Percentiles rank a stretch among this genome's conserved stretches.
Conservation (phyloP, 2,329 filamentous ascomycete genomes). For the Ophiocordyceps australis region DNA sequence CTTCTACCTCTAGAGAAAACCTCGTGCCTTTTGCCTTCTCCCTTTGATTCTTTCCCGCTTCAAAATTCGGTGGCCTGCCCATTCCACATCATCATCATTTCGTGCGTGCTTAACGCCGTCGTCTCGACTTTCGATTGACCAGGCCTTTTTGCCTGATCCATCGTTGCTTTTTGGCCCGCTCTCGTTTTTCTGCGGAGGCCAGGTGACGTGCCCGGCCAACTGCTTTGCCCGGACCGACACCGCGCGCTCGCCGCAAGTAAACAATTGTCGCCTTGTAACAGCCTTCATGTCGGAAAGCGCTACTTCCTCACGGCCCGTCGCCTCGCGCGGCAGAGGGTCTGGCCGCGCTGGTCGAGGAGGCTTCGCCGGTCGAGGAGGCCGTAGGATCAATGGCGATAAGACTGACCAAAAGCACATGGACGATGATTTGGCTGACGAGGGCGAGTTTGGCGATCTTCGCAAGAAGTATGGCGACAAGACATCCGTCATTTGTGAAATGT, state of each 20-base stretch:
- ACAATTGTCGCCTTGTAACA: too few relatives aligned
- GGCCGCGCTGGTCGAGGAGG: constrained; percentile 71
- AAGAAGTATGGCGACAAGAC: constrained; percentile 72
- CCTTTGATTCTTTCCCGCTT: constrained; percentile 8
- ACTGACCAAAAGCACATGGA: constrained; percentile 30
- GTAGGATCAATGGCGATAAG: constrained; percentile 60
- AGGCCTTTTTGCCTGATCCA: constrained; percentile 6
- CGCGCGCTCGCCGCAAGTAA: too few relatives aligned
- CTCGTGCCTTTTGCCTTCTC: constrained; percentile 12
- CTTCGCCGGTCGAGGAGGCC: constrained; percentile 54
- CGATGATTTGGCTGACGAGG: constrained; percentile 58
- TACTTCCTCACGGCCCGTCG: constrained; percentile 62
- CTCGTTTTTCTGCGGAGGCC: constrained; percentile 18
- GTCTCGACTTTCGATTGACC: constrained; percentile 11
- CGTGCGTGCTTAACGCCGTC: constrained; percentile 11
- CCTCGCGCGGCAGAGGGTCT: constrained; percentile 79
- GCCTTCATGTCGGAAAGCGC: constrained; percentile 87
- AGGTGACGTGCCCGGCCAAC: constrained; percentile 18
- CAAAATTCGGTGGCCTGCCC: constrained; percentile 2
- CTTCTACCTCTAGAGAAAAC: constrained; percentile 18
- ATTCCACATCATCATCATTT: constrained; percentile 4
- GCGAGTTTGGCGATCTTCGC: constrained; percentile 82
- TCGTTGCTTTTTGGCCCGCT: constrained; percentile 6
- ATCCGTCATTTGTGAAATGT: constrained; percentile 74
- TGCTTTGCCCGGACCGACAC: constrained; percentile 5